A percentile compares a stretch with the other conserved stretches of the same genome.
phyloP scores from a whole-genome alignment of 192 early-diverging fungal genomes.

The Coemansia reversa region DNA sequence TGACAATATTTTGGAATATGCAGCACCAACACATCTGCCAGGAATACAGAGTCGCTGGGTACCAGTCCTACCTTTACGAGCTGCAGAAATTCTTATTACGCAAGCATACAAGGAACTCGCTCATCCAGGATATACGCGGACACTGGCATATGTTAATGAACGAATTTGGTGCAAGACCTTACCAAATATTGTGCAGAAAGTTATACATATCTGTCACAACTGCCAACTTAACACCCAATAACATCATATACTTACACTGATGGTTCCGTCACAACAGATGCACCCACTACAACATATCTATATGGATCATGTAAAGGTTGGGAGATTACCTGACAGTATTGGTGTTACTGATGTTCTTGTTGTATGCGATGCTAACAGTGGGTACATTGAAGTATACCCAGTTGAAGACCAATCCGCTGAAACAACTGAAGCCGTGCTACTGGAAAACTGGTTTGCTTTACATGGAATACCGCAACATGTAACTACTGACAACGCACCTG shows the following conservation, averaged over 20 bases:
- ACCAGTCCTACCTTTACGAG: background rate
- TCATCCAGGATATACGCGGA: background rate
- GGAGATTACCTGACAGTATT: too few relatives aligned
- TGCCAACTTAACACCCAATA: slow-evolving; percentile 2
- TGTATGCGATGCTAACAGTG: too few relatives aligned
- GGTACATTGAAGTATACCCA: too few relatives aligned
- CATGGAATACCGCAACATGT: too few relatives aligned
- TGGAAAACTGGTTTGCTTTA: too few relatives aligned
- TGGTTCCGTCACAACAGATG: background rate
- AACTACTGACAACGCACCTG: too few relatives aligned
- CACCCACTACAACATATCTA: background rate
- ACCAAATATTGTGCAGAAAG: too few relatives aligned
- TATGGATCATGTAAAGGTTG: background rate
- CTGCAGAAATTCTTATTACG: background rate
- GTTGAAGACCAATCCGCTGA: too few relatives aligned
- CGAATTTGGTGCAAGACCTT: too few relatives aligned
- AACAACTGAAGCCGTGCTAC: too few relatives aligned
- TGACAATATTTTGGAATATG: background rate
- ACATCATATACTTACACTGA: background rate
- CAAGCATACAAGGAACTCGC: background rate
- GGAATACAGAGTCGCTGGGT: background rate
- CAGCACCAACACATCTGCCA: background rate
- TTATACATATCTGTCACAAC: background rate
- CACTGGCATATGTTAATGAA: background rate
- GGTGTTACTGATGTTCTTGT: too few relatives aligned